These are phyloP conservation scores for Xerocomellus chrysenteron DNA, from an alignment of 768 basidiomycete genomes.

Conservation along the genomic window DNA sequence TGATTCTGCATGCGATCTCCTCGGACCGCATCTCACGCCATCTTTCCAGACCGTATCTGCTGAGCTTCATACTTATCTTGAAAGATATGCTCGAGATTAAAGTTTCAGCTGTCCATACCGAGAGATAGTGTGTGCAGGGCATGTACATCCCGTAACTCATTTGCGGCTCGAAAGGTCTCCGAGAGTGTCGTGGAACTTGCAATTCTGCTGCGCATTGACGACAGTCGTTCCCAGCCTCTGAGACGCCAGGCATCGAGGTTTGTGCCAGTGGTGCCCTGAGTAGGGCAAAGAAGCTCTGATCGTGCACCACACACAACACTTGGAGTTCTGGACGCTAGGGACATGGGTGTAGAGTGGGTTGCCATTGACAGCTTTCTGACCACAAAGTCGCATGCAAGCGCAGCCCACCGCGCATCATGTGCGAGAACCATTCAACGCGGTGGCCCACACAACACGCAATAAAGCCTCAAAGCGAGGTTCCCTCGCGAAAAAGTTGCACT, in stretches of 20 bases:
- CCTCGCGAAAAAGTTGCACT: not conserved
- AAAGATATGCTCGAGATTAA: constrained; percentile 19
- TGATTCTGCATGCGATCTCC: constrained; percentile 18
- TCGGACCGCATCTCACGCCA: constrained; percentile 18
- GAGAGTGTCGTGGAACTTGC: not conserved
- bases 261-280: not conserved
- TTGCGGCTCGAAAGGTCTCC: not conserved
- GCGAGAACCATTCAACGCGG: not conserved
- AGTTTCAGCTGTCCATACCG: constrained; percentile 7
- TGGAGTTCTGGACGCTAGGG: not conserved
- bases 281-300: not conserved
- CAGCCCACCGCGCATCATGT: not conserved
- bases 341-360: not conserved
- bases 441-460: not conserved
- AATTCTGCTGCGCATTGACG: not conserved
- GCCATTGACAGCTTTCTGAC: not conserved
- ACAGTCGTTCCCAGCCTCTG: constrained; percentile 3
- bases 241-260: constrained; percentile 14
- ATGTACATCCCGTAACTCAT: constrained; percentile 14
- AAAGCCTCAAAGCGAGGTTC: not conserved
- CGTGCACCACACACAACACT: not conserved
- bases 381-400: not conserved
- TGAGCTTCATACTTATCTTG: constrained; percentile 7
- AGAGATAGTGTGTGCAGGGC: constrained; percentile 8
- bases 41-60: not conserved